These are phyloP conservation scores for Lablab purpureus DNA, from an alignment of 306 rosid species.

Conservation along the genomic window DNA sequence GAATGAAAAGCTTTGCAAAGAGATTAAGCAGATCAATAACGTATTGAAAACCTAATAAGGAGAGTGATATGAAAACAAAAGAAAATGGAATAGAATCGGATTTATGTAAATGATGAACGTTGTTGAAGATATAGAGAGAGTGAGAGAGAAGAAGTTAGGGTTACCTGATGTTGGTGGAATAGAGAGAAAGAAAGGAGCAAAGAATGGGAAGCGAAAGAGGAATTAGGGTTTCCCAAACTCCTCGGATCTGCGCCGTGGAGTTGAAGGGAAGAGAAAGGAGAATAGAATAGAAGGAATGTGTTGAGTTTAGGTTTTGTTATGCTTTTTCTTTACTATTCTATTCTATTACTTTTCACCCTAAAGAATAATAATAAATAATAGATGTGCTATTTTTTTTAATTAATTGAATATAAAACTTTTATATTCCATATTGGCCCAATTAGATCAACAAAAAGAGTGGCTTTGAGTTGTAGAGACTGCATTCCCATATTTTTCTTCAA, in stretches of 20 bases:
- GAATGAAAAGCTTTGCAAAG: neutral
- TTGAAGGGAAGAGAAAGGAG: constrained; percentile 50
- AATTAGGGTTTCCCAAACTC: constrained; percentile 81
- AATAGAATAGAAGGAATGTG: neutral
- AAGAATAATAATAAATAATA: no score
- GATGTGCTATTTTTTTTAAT: no score
- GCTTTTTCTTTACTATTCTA: no score
- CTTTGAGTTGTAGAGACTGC: no score
- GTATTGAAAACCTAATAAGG: constrained; percentile 14
- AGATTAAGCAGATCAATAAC: constrained; percentile 20
- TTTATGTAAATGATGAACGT: neutral
- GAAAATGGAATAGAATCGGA: neutral
- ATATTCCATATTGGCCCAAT: no score
- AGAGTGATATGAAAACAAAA: neutral
- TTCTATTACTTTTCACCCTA: neutral
- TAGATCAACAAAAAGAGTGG: no score
- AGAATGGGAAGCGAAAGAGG: neutral
- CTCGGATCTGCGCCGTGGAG: constrained; percentile 99
- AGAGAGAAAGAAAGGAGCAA: neutral
- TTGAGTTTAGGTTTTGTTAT: constrained; percentile 30
- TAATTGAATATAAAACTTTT: no score
- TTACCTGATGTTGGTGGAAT: neutral
- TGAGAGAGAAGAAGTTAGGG: no score
- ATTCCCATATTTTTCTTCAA: no score
- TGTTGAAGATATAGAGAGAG: neutral